Base-by-base conservation (phyloP, 1,284 basidiomycete genomes). In the Cystobasidium sp. region DNA sequence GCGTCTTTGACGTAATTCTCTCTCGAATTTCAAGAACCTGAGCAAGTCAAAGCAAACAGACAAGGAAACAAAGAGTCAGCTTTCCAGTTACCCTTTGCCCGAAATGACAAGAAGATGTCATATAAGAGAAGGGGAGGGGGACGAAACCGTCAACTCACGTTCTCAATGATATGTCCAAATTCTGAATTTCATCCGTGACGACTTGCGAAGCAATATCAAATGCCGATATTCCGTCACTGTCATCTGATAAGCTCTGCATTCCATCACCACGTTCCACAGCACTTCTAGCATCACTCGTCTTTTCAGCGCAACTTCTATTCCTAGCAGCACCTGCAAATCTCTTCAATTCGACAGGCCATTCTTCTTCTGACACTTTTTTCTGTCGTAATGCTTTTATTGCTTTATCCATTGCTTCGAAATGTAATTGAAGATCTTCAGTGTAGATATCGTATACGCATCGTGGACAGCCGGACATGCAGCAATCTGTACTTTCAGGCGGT, bases 11-110 rank as follows among this genome's bases (percentile, higher is more conserved):
- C 69, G 59, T 31, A 71, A 20, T 56, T 71, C 59, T 20, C 69
- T 46, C 31, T 71, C 69, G 69, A 71, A 71, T 64, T 71, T 59
- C 12, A 71, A 39, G 69, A 71, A 71, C n/a, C 69, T 71, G 43
- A 1, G 31, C 2, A 31, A 31, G 31, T 31, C 31, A 31, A 31
- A 31, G 31, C 31, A 31, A 31, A 44, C 18, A 44, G 18, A 18
- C 16, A n/a, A 6, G 61, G 18, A 20, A 52, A 39, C 1, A 20
- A 14, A 66, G 18, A 22, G 46, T 43, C 20, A 24, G 12, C 47
- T 39, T 39, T 51, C 31, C 14, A 31, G 41, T 20, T 18, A 61
- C 14, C 18, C 1, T 18, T n/a, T 47, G 37, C 7, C 16, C 9
- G n/a, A 2, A 14, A 18, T n/a, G 16, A 10, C n/a, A 62, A 3